These are phyloP conservation scores for Xylariaceae sp. DNA, from an alignment of 2,329 filamentous ascomycete genomes.

Conservation along the genomic window DNA sequence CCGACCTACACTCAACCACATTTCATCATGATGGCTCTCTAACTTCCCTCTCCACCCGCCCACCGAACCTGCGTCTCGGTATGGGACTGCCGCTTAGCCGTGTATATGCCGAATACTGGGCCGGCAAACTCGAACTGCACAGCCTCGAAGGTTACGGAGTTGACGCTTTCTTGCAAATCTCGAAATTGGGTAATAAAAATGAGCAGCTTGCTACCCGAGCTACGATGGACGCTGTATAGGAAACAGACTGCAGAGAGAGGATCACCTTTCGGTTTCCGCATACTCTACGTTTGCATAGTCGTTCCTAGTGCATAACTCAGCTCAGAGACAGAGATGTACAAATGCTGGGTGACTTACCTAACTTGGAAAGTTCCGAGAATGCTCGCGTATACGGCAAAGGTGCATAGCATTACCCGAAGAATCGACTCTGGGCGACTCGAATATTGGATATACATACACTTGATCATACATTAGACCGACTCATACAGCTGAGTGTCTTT, in stretches of 20 bases:
- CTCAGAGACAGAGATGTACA: too few relatives aligned
- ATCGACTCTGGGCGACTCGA: too few relatives aligned
- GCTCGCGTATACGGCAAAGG: too few relatives aligned
- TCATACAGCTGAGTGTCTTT: too few relatives aligned
- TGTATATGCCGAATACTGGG: constrained; percentile 98
- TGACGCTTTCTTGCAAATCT: constrained; percentile 94
- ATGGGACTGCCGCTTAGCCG: constrained; percentile 92
- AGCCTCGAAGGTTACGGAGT: constrained; percentile 94
- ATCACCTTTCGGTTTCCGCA: too few relatives aligned
- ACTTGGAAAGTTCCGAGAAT: too few relatives aligned
- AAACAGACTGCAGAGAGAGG: not conserved
- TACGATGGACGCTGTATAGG: constrained; percentile 69
- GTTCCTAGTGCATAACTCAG: too few relatives aligned
- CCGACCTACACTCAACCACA: not conserved
- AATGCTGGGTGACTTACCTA: too few relatives aligned
- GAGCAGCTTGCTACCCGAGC: constrained; percentile 81
- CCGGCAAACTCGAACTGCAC: constrained; percentile 83
- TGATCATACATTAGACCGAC: too few relatives aligned
- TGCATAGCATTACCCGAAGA: too few relatives aligned
- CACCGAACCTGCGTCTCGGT: constrained; percentile 81
- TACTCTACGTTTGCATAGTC: too few relatives aligned
- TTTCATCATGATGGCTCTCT: constrained; percentile 62
- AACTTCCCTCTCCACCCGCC: constrained; percentile 73
- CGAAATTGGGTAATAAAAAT: constrained; percentile 95
- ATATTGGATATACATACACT: too few relatives aligned